A percentile compares a stretch with the other conserved stretches of the same genome.
These are phyloP conservation scores for Metarhizium brunneum DNA, from an alignment of 2,329 filamentous ascomycete genomes.

Conservation along the genomic window DNA sequence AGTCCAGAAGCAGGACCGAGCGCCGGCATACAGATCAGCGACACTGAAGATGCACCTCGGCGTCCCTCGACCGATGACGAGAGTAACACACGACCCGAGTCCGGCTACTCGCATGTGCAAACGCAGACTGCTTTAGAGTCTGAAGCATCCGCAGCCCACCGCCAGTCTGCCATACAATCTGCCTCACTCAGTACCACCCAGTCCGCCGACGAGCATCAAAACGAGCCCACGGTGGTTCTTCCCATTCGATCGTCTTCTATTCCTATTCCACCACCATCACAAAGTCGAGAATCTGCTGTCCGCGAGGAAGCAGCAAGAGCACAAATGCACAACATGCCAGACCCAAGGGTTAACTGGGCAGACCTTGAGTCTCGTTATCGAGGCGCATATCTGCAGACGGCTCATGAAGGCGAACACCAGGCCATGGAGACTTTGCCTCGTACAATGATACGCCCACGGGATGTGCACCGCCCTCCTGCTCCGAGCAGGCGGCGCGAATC, in stretches of 20 bases:
- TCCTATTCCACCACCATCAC: background rate
- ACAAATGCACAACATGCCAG: background rate
- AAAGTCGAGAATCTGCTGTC: background rate
- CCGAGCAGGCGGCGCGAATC: background rate
- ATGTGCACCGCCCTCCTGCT: background rate
- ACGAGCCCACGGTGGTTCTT: background rate
- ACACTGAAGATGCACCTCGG: background rate
- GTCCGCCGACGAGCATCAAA: background rate
- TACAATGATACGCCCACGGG: background rate
- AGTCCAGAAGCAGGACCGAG: background rate
- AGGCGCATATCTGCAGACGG: background rate
- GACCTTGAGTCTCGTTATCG: background rate
- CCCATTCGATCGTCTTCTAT: slow-evolving; percentile 12
- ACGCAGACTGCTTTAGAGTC: background rate
- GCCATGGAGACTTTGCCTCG: background rate
- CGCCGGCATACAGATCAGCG: background rate
- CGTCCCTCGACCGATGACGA: background rate
- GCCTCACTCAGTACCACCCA: background rate
- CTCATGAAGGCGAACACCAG: background rate
- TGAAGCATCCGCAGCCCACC: background rate
- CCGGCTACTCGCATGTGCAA: background rate
- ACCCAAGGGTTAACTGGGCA: background rate
- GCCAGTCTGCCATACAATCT: background rate
- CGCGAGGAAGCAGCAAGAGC: background rate
- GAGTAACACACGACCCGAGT: background rate